Conservation (phyloP, 345 rosid species). For the Euphorbia pulcherrima region DNA sequence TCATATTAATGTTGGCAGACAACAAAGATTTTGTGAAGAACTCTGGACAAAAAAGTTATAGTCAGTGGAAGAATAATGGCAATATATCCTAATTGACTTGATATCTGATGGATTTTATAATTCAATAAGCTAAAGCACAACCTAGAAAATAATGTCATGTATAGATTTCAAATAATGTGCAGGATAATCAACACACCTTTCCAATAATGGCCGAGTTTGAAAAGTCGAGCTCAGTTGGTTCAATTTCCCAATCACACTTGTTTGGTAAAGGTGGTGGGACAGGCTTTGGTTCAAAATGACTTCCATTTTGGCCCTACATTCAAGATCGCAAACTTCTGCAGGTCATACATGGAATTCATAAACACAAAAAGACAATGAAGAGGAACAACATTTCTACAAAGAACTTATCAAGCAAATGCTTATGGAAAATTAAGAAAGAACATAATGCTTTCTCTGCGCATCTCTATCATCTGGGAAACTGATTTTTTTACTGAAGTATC, state of each 20-base stretch:
- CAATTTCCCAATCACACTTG: conserved; percentile 99
- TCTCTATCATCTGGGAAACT: background rate
- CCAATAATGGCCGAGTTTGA: conserved; percentile 72
- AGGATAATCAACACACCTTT: conserved; percentile 49
- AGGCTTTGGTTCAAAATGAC: conserved; percentile 96
- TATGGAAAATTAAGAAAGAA: background rate
- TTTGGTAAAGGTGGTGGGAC: conserved; percentile 92
- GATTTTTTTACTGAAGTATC: background rate
- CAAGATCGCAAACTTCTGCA: conserved; percentile 13
- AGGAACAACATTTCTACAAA: background rate
- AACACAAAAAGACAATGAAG: conserved; percentile 4
- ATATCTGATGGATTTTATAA: conserved; percentile 1
- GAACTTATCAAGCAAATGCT: conserved; percentile 1
- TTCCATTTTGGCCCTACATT: conserved; percentile 93
- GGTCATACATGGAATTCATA: background rate
- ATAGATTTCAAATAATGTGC: background rate
- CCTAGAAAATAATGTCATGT: conserved; percentile 5
- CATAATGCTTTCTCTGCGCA: background rate
- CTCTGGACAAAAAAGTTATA: background rate
- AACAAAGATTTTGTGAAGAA: background rate
- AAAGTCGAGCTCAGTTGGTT: conserved; percentile 91
- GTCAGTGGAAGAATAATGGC: background rate
- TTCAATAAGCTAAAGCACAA: conserved; percentile 6
- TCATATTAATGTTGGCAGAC: background rate
- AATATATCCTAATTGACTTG: background rate